phyloP scores from a whole-genome alignment of 352 stramenopile species.

The Peronospora farinosa region DNA sequence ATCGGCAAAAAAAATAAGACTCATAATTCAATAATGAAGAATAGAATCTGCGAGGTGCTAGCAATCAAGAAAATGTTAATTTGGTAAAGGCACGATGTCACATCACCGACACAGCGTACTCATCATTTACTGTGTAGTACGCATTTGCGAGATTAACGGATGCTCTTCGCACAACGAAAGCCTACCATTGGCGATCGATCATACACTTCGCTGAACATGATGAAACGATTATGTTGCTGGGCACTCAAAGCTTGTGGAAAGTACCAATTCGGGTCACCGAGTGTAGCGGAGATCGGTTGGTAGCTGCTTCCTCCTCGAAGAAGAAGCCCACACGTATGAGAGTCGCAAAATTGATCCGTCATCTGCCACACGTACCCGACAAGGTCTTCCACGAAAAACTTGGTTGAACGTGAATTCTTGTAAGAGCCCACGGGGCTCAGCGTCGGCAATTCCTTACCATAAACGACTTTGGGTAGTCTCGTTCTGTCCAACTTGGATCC shows the following conservation, averaged over 20 bases:
- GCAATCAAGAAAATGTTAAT: neutral
- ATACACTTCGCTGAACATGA: constrained; percentile 67
- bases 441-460: constrained; percentile 35
- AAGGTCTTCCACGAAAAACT: constrained; percentile 63
- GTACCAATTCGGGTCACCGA: constrained; percentile 81
- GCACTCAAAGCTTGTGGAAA: constrained; percentile 60
- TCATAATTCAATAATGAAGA: neutral
- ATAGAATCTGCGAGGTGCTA: neutral
- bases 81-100: neutral
- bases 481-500: constrained; percentile 29
- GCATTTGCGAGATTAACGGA: constrained; percentile 13
- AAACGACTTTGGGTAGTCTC: constrained; percentile 21
- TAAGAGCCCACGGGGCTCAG: constrained; percentile 51
- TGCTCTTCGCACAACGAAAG: constrained; percentile 62
- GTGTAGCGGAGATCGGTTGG: constrained; percentile 53
- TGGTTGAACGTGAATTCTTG: constrained; percentile 33
- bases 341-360: constrained; percentile 79
- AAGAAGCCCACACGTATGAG: constrained; percentile 71
- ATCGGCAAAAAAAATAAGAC: constrained; percentile 10
- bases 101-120: neutral
- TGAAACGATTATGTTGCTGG: constrained; percentile 69
- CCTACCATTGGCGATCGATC: constrained; percentile 67
- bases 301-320: constrained; percentile 76
- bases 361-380: constrained; percentile 84
- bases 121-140: constrained; percentile 6